Evolutionary conservation across 768 basidiomycete genomes (phyloP), one percentile per base, ranked within the genome.

Genomic region (Trametes cinnabarina): DNA sequence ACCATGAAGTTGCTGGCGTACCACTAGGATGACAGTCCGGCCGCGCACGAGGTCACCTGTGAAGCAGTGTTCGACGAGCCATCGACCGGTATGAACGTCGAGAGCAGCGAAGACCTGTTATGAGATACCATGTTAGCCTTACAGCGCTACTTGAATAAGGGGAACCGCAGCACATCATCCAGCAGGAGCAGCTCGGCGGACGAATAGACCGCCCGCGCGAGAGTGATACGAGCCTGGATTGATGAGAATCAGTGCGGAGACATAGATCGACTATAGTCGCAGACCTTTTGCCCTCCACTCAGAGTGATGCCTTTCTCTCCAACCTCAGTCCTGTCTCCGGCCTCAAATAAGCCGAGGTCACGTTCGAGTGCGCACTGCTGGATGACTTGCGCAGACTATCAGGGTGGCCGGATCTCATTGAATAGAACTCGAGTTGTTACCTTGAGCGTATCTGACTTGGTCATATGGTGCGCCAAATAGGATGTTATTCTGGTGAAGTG

Each of bases 171-270:
- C 30, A 90, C 82, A 65, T 92, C 90, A 64, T 93, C 90, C 40
- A 92, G 71, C 11, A 93, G 70, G 6, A 93, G 66, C 17, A 85
- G 82, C 23, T 82, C 69, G 0, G 89, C 84, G n/a, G 71, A 71
- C 2, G 81, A 82, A 67, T 87, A 87, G 1, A 85, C 71, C 0
- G 84, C 83, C 7, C 84, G 74, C 3, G 85, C 85, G 20, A 84
- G 71, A 1, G 81, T 81, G 39, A 86, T 71, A 26, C 84, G 67
- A 67, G 75, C 83, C 75, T 86, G 12, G 3, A 51, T 11, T 4
- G 75, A n/a, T 77, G 17, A 20, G 25, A 28, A n/a, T 26, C 11
- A 1, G 4, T 12, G 25, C 41, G 11, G 2, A 2, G 25, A 12
- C 11, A 23, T 25, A 7, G 4, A 28, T 39, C 17, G 11, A 39